A percentile compares a stretch with the other conserved stretches of the same genome.
These are phyloP conservation scores for Dillenia suffruticosa DNA, from an alignment of 164 flowering plant genomes.

Conservation along the genomic window DNA sequence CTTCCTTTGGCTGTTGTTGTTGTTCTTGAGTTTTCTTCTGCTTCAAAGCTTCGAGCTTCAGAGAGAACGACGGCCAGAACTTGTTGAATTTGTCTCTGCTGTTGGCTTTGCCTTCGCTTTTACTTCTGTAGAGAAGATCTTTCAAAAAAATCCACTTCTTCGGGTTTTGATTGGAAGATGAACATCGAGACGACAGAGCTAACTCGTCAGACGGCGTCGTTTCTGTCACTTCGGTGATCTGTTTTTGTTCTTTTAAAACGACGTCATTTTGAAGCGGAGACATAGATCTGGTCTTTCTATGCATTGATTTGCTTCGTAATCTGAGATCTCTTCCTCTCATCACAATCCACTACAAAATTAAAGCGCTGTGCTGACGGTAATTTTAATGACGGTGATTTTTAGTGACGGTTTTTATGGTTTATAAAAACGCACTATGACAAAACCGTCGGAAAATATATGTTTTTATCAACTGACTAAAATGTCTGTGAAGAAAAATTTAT, in stretches of 20 bases:
- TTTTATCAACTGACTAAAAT: no score
- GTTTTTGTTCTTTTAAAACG: conserved; percentile 1
- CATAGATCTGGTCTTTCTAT: conserved; percentile 54
- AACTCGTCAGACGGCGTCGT: conserved; percentile 30
- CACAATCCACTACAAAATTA: no score
- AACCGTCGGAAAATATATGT: no score
- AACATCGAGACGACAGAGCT: conserved; percentile 36
- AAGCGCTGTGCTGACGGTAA: no score
- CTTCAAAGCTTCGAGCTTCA: no score
- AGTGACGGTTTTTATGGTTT: no score
- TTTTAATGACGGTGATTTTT: no score
- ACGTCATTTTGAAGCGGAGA: conserved; percentile 38
- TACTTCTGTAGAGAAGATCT: conserved; percentile 44
- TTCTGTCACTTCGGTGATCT: conserved; percentile 11
- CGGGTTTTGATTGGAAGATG: conserved; percentile 32
- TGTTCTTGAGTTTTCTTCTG: no score
- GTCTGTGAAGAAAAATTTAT: no score
- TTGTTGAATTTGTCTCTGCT: conserved; percentile 22
- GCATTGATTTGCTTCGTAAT: conserved; percentile 37
- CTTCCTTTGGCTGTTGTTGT: no score
- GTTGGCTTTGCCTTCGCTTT: conserved; percentile 45
- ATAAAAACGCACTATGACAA: no score
- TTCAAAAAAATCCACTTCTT: conserved; percentile 38
- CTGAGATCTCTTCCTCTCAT: conserved; percentile 52
- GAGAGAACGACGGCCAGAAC: no score